Percentiles rank a stretch among this genome's conserved stretches.
Conservation (phyloP, 805 yeast genomes). For the Ogataea wickerhamii region DNA sequence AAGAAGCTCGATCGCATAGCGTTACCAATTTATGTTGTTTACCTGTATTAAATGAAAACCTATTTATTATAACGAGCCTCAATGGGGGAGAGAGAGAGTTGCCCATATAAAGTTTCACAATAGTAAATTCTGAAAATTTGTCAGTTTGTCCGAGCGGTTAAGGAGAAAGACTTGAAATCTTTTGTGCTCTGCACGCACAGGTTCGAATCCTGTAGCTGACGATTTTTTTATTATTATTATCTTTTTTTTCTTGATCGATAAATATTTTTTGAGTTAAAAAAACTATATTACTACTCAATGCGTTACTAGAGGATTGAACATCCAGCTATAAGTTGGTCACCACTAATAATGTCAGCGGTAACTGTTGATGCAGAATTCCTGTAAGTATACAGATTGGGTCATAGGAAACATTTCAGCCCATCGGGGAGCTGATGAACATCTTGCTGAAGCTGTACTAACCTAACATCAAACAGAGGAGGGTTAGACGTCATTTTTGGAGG, state of each 20-base stretch:
- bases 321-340: too few relatives aligned
- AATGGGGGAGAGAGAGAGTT: too few relatives aligned
- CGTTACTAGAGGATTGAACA: too few relatives aligned
- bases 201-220: slow-evolving; percentile 60
- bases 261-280: too few relatives aligned
- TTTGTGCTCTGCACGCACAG: slow-evolving; percentile 62
- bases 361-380: slow-evolving; percentile 42
- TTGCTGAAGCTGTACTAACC: background rate
- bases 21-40: too few relatives aligned
- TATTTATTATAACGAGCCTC: too few relatives aligned
- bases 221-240: slow-evolving; percentile 21
- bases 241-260: too few relatives aligned
- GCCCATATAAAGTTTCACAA: background rate
- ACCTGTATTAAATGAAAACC: too few relatives aligned
- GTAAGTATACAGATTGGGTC: slow-evolving; percentile 22
- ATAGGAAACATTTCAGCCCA: too few relatives aligned
- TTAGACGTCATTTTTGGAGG: slow-evolving; percentile 72
- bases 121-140: slow-evolving; percentile 2
- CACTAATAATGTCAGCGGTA: slow-evolving; percentile 24
- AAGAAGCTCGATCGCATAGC: slow-evolving; percentile 2
- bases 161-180: slow-evolving; percentile 57
- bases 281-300: too few relatives aligned
- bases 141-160: slow-evolving; percentile 52
- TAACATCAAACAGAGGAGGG: slow-evolving; percentile 54
- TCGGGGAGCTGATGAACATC: too few relatives aligned